Conservation (phyloP, 129 eudicot species). For the Helichrysum umbraculigerum region DNA sequence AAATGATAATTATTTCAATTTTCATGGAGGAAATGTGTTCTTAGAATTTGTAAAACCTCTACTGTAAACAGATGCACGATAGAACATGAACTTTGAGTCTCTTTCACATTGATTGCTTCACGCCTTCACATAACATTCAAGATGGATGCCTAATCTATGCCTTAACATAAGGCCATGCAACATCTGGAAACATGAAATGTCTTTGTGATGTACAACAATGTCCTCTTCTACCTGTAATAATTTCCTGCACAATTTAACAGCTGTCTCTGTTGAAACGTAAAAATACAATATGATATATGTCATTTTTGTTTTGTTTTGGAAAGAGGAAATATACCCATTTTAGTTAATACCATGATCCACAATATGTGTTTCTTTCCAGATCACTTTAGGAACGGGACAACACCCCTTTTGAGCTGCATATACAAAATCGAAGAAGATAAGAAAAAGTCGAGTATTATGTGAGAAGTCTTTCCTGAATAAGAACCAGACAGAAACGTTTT, state of each 20-base stretch:
- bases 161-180: not conserved
- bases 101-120: not conserved
- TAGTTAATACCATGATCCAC: conserved; percentile 16
- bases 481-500: not conserved
- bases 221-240: not conserved
- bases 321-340: conserved; percentile 9
- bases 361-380: not conserved
- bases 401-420: conserved; percentile 83
- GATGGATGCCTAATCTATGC: not conserved
- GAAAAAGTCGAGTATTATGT: not conserved
- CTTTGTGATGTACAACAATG: conserved; percentile 22
- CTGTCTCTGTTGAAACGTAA: not conserved
- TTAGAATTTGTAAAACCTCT: not conserved
- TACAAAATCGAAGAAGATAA: conserved; percentile 20
- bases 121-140: not conserved
- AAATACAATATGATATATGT: not conserved
- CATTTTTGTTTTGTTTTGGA: not conserved
- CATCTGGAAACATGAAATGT: conserved; percentile 2
- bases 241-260: conserved; percentile 24
- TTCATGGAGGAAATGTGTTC: not conserved
- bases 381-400: conserved; percentile 55
- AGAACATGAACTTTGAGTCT: not conserved
- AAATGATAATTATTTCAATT: not conserved
- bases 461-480: not conserved
- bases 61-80: not conserved